These are phyloP conservation scores for Dryas integrifolia DNA, from an alignment of 331 rosid species.

Conservation along the genomic window DNA sequence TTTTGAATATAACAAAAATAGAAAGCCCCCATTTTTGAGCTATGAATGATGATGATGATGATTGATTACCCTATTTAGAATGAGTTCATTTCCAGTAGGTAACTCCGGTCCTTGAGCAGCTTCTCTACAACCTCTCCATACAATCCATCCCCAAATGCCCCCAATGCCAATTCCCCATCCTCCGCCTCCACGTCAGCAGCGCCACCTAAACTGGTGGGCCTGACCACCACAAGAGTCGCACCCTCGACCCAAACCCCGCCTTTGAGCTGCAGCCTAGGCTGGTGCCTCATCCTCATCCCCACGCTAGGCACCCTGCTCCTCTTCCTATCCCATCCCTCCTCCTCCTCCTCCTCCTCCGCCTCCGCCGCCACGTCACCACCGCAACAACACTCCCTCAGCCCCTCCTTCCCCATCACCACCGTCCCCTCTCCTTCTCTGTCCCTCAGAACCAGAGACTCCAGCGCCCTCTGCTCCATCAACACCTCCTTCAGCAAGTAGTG, in stretches of 20 bases:
- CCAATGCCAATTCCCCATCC: constrained; percentile 35
- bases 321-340: constrained; percentile 18
- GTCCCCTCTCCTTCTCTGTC: constrained; percentile 47
- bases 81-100: constrained; percentile 43
- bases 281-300: constrained; percentile 46
- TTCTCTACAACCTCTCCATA: constrained; percentile 32
- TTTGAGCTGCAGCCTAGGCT: constrained; percentile 28
- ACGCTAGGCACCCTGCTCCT: constrained; percentile 44
- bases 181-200: constrained; percentile 1
- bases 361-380: too few species aligned
- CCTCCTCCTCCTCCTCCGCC: constrained; percentile 6
- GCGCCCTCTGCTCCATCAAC: constrained; percentile 30
- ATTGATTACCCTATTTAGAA: neutral
- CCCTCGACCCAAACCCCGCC: constrained; percentile 40
- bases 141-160: constrained; percentile 32
- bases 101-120: constrained; percentile 36
- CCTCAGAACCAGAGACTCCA: constrained; percentile 29
- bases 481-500: constrained; percentile 41
- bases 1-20: too few species aligned
- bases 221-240: constrained; percentile 45
- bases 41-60: too few species aligned
- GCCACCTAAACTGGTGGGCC: constrained; percentile 24
- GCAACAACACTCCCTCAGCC: constrained; percentile 18
- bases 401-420: constrained; percentile 37
- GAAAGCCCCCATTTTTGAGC: neutral